Percentiles rank a stretch among this genome's conserved stretches.
Evolutionary conservation across 257 asterid genomes (phyloP).

Genomic region (Nyctanthes arbortristis): DNA sequence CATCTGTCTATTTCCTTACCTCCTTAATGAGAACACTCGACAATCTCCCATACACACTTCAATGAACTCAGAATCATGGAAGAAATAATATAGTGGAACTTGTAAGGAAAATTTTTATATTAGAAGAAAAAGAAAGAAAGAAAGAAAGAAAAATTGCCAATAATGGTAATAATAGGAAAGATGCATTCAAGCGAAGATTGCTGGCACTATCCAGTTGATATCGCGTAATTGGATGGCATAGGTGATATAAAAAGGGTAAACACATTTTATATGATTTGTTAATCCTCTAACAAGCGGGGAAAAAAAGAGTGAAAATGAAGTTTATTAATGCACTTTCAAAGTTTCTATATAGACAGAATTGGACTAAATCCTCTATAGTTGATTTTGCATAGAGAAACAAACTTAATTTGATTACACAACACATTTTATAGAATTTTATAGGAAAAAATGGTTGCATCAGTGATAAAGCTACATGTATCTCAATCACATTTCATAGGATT

Average conservation of each 20-base stretch:
- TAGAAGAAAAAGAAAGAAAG: too few relatives aligned
- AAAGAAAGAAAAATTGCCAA: background rate
- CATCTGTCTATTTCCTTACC: background rate
- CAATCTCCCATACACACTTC: background rate
- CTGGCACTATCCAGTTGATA: background rate
- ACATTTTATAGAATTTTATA: background rate
- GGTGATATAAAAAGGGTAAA: background rate
- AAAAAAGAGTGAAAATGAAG: background rate
- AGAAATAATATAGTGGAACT: background rate
- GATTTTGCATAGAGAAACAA: background rate
- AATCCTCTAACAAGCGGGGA: background rate
- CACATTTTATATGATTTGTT: too few relatives aligned
- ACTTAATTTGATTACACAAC: background rate
- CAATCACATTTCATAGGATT: background rate
- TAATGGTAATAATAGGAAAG: background rate
- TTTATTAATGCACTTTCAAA: background rate
- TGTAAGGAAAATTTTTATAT: too few relatives aligned
- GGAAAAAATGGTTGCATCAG: slow-evolving; percentile 1
- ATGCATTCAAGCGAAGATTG: background rate
- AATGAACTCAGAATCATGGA: background rate
- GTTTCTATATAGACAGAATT: background rate
- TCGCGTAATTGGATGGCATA: background rate
- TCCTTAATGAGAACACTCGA: background rate
- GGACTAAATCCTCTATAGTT: background rate
- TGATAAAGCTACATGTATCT: background rate